phyloP scores from a whole-genome alignment of 2,329 filamentous ascomycete genomes.

The Sporothrix schenckii region DNA sequence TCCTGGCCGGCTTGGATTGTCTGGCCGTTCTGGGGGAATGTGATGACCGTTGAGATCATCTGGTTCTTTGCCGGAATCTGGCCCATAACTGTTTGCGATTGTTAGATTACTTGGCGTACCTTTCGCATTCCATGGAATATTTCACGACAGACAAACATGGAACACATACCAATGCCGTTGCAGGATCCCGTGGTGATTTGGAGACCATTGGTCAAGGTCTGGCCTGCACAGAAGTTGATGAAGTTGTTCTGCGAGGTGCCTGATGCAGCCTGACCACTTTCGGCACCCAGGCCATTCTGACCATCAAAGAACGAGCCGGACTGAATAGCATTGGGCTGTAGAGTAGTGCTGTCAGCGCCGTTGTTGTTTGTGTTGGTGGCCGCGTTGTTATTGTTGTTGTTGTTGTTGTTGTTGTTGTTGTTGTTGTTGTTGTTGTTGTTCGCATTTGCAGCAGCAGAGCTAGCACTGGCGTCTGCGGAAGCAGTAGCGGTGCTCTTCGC shows the following conservation, averaged over 20 bases:
- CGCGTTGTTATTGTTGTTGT: constrained; percentile 42
- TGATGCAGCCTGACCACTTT: constrained; percentile 41
- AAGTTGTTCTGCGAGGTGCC: constrained; percentile 54
- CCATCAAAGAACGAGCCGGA: constrained; percentile 45
- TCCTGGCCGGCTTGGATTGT: constrained; percentile 52
- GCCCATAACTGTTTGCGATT: constrained; percentile 53
- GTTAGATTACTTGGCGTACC: constrained; percentile 9
- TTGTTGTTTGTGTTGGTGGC: constrained; percentile 54
- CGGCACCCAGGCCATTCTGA: constrained; percentile 41
- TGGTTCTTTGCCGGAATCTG: constrained; percentile 57
- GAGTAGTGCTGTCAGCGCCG: constrained; percentile 38
- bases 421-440: constrained; percentile 1
- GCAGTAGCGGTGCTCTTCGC: constrained; percentile 19
- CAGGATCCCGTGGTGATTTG: constrained; percentile 63
- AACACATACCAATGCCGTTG: constrained; percentile 60
- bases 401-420: constrained; percentile 48
- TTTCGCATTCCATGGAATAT: not conserved
- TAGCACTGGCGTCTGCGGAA: constrained; percentile 11
- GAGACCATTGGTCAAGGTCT: constrained; percentile 62
- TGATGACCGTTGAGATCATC: constrained; percentile 60
- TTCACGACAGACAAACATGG: not conserved
- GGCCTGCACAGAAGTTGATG: constrained; percentile 63
- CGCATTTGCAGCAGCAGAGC: not conserved
- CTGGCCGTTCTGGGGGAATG: constrained; percentile 55
- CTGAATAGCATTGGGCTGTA: constrained; percentile 42